Evolutionary conservation across 2,329 filamentous ascomycete genomes (phyloP).

Genomic region (Neospermospora avenae): DNA sequence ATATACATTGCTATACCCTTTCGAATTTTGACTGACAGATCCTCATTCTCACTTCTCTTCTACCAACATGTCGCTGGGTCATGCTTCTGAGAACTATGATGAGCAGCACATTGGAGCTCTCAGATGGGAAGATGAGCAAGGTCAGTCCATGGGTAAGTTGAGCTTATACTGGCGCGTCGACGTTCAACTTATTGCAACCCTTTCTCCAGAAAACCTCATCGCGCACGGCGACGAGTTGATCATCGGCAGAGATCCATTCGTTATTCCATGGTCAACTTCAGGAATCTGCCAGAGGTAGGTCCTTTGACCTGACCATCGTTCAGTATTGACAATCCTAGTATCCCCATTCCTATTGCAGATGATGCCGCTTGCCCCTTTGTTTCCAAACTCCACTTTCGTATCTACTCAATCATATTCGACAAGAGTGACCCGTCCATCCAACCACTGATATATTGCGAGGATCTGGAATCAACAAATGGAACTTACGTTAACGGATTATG

Average conservation of each 20-base stretch:
- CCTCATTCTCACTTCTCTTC: neutral
- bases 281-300: neutral
- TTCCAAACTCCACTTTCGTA: conserved; percentile 53
- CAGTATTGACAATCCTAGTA: neutral
- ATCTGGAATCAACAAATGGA: conserved; percentile 52
- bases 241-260: neutral
- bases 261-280: neutral
- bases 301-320: too few species aligned
- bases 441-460: conserved; percentile 52
- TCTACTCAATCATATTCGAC: conserved; percentile 54
- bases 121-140: conserved; percentile 4
- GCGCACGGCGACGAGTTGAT: neutral
- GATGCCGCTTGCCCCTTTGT: conserved; percentile 31
- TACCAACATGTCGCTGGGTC: neutral
- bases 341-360: neutral
- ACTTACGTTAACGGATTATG: conserved; percentile 48
- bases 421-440: conserved; percentile 27
- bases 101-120: conserved; percentile 9
- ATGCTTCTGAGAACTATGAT: neutral
- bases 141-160: conserved; percentile 3
- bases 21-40: conserved; percentile 6
- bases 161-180: too few species aligned
- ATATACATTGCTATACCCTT: conserved; percentile 12
- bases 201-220: neutral
- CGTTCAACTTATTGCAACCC: neutral